These are phyloP conservation scores for Stramenopiles sp. DNA, from an alignment of 352 stramenopile species.

Conservation along the genomic window DNA sequence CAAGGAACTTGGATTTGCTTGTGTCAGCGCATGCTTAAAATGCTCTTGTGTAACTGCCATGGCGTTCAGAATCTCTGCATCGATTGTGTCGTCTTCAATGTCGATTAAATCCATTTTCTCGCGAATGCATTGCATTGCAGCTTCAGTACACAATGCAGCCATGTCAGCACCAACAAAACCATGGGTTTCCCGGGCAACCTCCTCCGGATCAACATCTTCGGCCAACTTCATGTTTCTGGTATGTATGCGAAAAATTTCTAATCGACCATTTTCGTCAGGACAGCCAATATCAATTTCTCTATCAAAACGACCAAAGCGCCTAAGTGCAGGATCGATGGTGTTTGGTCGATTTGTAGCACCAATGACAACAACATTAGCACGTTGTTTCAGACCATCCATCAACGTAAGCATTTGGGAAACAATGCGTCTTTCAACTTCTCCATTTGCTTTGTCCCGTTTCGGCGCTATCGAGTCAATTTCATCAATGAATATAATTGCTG, in stretches of 20 bases:
- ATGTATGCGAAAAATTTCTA: constrained; percentile 55
- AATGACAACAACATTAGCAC: constrained; percentile 87
- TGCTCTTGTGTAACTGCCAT: constrained; percentile 96
- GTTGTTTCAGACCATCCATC: constrained; percentile 84
- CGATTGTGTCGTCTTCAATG: constrained; percentile 97
- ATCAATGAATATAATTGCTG: constrained; percentile 99
- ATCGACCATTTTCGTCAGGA: constrained; percentile 65
- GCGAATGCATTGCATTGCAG: constrained; percentile 92
- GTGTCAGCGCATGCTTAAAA: constrained; percentile 64
- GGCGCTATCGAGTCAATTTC: constrained; percentile 96
- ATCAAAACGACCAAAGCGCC: constrained; percentile 92
- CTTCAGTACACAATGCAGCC: constrained; percentile 91
- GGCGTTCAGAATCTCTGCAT: constrained; percentile 92
- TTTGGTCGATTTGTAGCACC: constrained; percentile 94
- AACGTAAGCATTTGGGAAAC: constrained; percentile 94
- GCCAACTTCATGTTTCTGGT: constrained; percentile 58
- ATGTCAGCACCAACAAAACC: constrained; percentile 99
- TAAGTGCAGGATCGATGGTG: constrained; percentile 90
- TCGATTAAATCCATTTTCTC: constrained; percentile 99
- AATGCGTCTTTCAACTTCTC: constrained; percentile 82
- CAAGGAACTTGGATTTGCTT: constrained; percentile 77
- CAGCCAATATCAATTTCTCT: constrained; percentile 88
- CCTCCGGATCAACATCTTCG: constrained; percentile 91
- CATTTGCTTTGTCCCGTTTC: constrained; percentile 78
- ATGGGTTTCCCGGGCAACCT: constrained; percentile 92